A percentile compares a stretch with the other conserved stretches of the same genome.
These are phyloP conservation scores for Claviceps purpurea DNA, from an alignment of 2,329 filamentous ascomycete species.

Conservation along the genomic window DNA sequence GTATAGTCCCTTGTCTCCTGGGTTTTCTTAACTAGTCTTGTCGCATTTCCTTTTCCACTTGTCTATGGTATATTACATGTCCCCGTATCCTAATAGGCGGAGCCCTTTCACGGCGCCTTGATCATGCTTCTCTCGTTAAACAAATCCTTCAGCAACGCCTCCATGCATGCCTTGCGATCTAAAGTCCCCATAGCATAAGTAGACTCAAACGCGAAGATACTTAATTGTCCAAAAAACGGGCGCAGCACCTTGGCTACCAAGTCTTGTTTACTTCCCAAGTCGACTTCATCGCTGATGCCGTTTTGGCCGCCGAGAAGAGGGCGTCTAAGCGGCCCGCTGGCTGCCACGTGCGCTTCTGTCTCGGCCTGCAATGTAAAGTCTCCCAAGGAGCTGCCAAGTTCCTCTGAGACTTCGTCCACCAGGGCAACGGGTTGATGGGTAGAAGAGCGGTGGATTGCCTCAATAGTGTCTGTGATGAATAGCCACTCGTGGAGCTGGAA, in stretches of 20 bases:
- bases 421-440: slow-evolving; percentile 59
- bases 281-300: slow-evolving; percentile 41
- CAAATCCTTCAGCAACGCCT: slow-evolving; percentile 55
- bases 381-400: slow-evolving; percentile 38
- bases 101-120: slow-evolving; percentile 33
- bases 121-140: slow-evolving; percentile 66
- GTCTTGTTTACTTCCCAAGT: slow-evolving; percentile 48
- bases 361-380: slow-evolving; percentile 21
- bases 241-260: slow-evolving; percentile 65
- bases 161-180: slow-evolving; percentile 51
- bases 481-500: slow-evolving; percentile 98
- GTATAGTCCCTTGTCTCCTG: too few relatives aligned
- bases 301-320: slow-evolving; percentile 40
- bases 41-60: too few relatives aligned
- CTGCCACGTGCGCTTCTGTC: slow-evolving; percentile 22
- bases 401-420: slow-evolving; percentile 73
- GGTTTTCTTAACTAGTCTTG: too few relatives aligned
- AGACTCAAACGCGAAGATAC: slow-evolving; percentile 85
- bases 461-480: slow-evolving; percentile 92
- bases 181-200: slow-evolving; percentile 71
- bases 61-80: background rate
- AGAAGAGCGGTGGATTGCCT: slow-evolving; percentile 75
- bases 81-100: background rate
- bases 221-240: slow-evolving; percentile 83
- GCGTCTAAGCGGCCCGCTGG: slow-evolving; percentile 24